Evolutionary conservation across 768 basidiomycete species (phyloP).

Genomic region (Leucogyrophana mollusca): DNA sequence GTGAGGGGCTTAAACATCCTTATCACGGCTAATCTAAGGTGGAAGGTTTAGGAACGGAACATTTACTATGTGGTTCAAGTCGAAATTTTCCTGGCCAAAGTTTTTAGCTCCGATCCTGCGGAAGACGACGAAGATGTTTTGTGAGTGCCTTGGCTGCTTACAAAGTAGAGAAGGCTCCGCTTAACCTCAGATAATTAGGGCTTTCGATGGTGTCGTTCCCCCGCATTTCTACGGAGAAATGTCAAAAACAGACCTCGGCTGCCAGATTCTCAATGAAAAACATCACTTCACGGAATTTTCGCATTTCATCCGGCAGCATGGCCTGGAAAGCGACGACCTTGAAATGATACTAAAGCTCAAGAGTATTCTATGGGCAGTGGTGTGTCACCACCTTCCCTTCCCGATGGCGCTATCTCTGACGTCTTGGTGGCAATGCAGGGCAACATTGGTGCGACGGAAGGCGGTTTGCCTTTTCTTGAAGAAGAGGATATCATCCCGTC

Average conservation of each 20-base stretch:
- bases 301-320: slow-evolving; percentile 85
- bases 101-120: slow-evolving; percentile 54
- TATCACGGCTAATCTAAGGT: slow-evolving; percentile 6
- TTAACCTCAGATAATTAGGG: slow-evolving; percentile 34
- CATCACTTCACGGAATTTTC: slow-evolving; percentile 91
- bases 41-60: slow-evolving; percentile 77
- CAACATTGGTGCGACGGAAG: slow-evolving; percentile 86
- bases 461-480: slow-evolving; percentile 92
- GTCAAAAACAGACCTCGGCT: slow-evolving; percentile 94
- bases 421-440: too few relatives aligned
- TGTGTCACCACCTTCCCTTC: slow-evolving; percentile 39
- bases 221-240: slow-evolving; percentile 98
- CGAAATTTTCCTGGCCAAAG: slow-evolving; percentile 85
- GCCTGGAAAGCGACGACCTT: slow-evolving; percentile 77
- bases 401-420: too few relatives aligned
- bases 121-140: slow-evolving; percentile 70
- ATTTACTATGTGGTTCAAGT: slow-evolving; percentile 91
- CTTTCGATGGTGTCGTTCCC: slow-evolving; percentile 85
- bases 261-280: slow-evolving; percentile 85
- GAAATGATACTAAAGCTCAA: slow-evolving; percentile 89
- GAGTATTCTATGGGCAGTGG: slow-evolving; percentile 95
- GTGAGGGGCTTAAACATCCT: slow-evolving; percentile 42
- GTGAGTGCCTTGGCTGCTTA: slow-evolving; percentile 31
- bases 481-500: slow-evolving; percentile 92
- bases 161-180: too few relatives aligned